Evolutionary conservation across 1,284 basidiomycete genomes (phyloP).

Genomic region (Calocybe gambosa): DNA sequence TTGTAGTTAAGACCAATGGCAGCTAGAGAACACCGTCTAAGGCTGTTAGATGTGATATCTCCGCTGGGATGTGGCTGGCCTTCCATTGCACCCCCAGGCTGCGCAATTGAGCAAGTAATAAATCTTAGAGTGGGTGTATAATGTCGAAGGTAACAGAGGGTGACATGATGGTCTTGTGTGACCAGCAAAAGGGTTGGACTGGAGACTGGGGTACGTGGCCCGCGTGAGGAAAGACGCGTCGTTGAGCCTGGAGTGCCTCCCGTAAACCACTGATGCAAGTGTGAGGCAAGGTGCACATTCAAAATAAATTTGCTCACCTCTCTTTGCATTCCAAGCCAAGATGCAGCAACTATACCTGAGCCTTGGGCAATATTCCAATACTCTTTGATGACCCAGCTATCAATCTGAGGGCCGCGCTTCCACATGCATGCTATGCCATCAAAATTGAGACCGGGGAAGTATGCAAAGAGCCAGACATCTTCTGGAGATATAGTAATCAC

Average conservation of each 20-base stretch:
- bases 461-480: conserved; percentile 66
- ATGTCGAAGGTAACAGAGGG: conserved; percentile 43
- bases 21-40: conserved; percentile 49
- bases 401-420: conserved; percentile 48
- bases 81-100: conserved; percentile 30
- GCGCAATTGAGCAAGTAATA: conserved; percentile 43
- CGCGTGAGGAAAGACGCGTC: conserved; percentile 44
- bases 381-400: conserved; percentile 58
- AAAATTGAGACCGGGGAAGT: conserved; percentile 52
- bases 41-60: conserved; percentile 29
- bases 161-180: conserved; percentile 47
- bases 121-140: conserved; percentile 34
- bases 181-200: conserved; percentile 49
- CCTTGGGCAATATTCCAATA: conserved; percentile 47
- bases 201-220: conserved; percentile 45
- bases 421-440: conserved; percentile 64
- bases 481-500: conserved; percentile 53
- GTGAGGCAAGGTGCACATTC: neutral
- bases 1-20: conserved; percentile 60
- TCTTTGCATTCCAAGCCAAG: conserved; percentile 55
- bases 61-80: conserved; percentile 27
- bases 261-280: conserved; percentile 40
- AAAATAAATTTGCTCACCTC: conserved; percentile 38
- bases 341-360: conserved; percentile 52
- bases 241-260: conserved; percentile 32